A percentile compares a stretch with the other conserved stretches of the same genome.
Evolutionary conservation across 139 green algal genomes (phyloP).

Genomic region (Tetraselmis chui): DNA sequence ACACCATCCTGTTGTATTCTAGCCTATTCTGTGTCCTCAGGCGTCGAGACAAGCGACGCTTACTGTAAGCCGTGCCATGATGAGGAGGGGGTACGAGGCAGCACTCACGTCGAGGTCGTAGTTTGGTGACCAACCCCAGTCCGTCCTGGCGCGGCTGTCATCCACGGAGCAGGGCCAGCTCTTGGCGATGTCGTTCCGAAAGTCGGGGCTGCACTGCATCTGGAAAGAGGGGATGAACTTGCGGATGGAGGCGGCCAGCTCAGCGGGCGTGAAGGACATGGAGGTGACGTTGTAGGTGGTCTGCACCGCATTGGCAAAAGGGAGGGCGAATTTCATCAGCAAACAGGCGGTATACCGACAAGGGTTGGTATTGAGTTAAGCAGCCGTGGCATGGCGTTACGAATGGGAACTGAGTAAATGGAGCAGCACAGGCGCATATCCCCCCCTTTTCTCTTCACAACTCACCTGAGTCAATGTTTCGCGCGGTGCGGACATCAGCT

Average conservation of each 20-base stretch:
- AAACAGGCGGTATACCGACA: neutral
- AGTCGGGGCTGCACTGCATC: conserved; percentile 23
- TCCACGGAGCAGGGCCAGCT: conserved; percentile 56
- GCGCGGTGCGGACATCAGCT: conserved; percentile 44
- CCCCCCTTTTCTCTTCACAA: too few species aligned
- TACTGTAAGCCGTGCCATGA: too few species aligned
- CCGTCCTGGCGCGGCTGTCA: conserved; percentile 41
- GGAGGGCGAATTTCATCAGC: too few species aligned
- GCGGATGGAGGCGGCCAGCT: conserved; percentile 42
- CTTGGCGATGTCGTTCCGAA: conserved; percentile 40
- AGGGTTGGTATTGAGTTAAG: neutral
- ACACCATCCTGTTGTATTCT: too few species aligned
- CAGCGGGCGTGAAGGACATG: conserved; percentile 45
- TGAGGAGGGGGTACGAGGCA: too few species aligned
- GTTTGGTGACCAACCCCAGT: conserved; percentile 30
- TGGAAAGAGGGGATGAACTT: conserved; percentile 21
- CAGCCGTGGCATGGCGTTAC: neutral
- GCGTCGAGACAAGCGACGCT: too few species aligned
- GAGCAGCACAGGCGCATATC: too few species aligned
- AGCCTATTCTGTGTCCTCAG: too few species aligned
- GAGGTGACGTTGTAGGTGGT: conserved; percentile 59
- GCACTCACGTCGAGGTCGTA: conserved; percentile 10
- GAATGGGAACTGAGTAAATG: too few species aligned
- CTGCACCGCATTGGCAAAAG: neutral
- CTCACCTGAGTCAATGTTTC: conserved; percentile 22